Conservation (phyloP, 75 land plant species). For the Pseudotsuga menziesii region DNA sequence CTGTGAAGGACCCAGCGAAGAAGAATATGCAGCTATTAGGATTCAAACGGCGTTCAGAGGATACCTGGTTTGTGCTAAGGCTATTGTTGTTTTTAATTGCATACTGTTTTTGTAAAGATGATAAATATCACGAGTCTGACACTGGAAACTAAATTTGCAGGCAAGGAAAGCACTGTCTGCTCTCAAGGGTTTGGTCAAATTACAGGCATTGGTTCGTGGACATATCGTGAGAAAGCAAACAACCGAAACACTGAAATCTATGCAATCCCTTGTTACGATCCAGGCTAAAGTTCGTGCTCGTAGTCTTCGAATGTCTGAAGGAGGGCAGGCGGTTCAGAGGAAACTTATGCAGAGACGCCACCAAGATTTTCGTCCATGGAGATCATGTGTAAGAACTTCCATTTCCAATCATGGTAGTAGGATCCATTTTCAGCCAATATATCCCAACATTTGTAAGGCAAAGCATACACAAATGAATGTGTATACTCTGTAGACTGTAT, state of each 20-base stretch:
- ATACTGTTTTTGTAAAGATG: background rate
- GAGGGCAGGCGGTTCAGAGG: constrained; percentile 36
- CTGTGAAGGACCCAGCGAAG: background rate
- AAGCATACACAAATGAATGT: background rate
- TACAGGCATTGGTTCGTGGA: constrained; percentile 84
- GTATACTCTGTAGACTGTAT: background rate
- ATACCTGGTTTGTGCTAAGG: constrained; percentile 21
- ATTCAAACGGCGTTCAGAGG: constrained; percentile 41
- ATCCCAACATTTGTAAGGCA: background rate
- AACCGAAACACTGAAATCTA: constrained; percentile 67
- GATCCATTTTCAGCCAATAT: background rate
- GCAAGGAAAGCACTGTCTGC: constrained; percentile 78
- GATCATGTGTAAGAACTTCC: constrained; percentile 40
- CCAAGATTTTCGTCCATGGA: constrained; percentile 26
- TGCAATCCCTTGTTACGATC: constrained; percentile 87
- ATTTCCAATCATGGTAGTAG: background rate
- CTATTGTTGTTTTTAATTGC: background rate
- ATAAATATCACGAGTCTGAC: no score
- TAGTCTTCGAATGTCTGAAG: constrained; percentile 38
- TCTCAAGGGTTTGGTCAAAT: constrained; percentile 72
- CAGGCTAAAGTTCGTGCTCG: constrained; percentile 66
- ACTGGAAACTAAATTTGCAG: constrained; percentile 21
- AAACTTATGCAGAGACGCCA: constrained; percentile 31
- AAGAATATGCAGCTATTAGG: constrained; percentile 33
- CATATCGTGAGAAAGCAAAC: constrained; percentile 76